Conservation (phyloP, 768 basidiomycete species). For the Nidula microcarpa region DNA sequence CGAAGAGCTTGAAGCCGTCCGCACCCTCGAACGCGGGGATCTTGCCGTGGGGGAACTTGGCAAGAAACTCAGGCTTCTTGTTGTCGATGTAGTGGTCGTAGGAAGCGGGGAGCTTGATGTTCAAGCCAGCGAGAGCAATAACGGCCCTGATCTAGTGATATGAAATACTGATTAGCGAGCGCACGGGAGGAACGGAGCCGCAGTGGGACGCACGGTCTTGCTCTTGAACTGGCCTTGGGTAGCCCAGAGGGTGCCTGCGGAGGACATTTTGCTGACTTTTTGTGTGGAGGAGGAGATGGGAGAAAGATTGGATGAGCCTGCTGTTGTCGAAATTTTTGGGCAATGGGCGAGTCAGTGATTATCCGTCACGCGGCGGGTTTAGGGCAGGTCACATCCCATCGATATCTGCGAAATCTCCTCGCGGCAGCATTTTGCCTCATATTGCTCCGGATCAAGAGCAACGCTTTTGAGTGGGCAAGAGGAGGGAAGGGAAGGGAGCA, state of each 20-base stretch:
- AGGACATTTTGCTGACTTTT: constrained; percentile 39
- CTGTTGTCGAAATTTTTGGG: not conserved
- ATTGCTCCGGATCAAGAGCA: no score
- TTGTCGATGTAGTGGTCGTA: constrained; percentile 67
- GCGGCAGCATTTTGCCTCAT: not conserved
- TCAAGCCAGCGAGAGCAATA: constrained; percentile 58
- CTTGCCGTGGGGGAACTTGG: constrained; percentile 80
- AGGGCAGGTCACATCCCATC: not conserved
- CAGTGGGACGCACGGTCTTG: constrained; percentile 10
- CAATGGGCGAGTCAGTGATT: not conserved
- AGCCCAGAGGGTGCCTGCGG: constrained; percentile 66
- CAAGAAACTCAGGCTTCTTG: constrained; percentile 63
- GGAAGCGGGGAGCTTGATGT: constrained; percentile 45
- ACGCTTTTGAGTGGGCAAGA: no score
- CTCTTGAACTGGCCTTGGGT: constrained; percentile 27
- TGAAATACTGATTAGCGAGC: constrained; percentile 1
- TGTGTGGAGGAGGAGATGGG: constrained; percentile 15
- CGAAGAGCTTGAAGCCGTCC: constrained; percentile 78
- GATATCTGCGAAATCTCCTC: not conserved
- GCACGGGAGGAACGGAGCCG: not conserved
- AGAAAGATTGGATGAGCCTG: constrained; percentile 2
- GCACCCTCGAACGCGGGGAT: constrained; percentile 78
- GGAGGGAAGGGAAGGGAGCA: no score
- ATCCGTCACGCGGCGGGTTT: not conserved
- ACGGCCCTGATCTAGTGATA: constrained; percentile 43